Evolutionary conservation across 2,329 filamentous ascomycete genomes (phyloP).

Genomic region (Daldinia sp.): DNA sequence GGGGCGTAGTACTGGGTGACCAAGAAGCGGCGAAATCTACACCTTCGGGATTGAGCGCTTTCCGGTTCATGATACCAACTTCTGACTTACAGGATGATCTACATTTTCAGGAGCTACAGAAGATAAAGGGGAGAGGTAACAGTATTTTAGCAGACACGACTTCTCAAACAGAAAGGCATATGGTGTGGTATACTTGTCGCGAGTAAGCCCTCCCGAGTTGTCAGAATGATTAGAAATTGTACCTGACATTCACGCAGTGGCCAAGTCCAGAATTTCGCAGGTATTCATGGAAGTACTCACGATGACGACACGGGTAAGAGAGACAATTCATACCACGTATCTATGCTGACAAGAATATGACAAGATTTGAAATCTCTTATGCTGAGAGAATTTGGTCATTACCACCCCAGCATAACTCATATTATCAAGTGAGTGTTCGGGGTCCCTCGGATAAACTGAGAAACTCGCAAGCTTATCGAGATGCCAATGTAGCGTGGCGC

Average conservation of each 20-base stretch:
- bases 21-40: conserved; percentile 27
- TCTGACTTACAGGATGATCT: conserved; percentile 16
- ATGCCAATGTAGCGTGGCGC: conserved; percentile 11
- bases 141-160: conserved; percentile 37
- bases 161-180: conserved; percentile 37
- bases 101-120: conserved; percentile 36
- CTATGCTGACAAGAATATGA: neutral
- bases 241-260: conserved; percentile 27
- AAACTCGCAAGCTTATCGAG: neutral
- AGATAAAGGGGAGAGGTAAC: conserved; percentile 29
- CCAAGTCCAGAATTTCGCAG: conserved; percentile 44
- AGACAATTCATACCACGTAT: neutral
- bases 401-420: conserved; percentile 35
- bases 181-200: conserved; percentile 46
- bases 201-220: conserved; percentile 28
- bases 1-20: conserved; percentile 31
- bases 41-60: conserved; percentile 39
- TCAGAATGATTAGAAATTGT: neutral
- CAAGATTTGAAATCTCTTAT: conserved; percentile 37
- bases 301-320: conserved; percentile 18
- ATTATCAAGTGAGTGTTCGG: conserved; percentile 36
- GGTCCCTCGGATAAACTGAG: neutral
- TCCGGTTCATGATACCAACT: conserved; percentile 37
- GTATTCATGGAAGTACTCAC: conserved; percentile 35
- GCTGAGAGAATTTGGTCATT: conserved; percentile 41